A percentile compares a stretch with the other conserved stretches of the same genome.
These are phyloP conservation scores for Amorphotheca resinae DNA, from an alignment of 495 filamentous ascomycete species.

Conservation along the genomic window DNA sequence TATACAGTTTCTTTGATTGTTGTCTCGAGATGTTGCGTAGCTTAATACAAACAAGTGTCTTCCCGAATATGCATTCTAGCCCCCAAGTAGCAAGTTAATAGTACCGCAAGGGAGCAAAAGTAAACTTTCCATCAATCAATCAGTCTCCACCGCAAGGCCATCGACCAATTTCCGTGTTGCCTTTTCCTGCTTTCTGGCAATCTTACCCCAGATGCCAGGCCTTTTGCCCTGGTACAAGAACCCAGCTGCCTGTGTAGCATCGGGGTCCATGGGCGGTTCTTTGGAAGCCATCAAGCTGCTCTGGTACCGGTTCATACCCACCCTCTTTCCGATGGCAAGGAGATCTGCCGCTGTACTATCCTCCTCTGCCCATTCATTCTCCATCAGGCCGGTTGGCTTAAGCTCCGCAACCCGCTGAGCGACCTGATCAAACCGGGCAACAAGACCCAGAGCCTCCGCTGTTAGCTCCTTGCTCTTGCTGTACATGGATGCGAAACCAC, in stretches of 20 bases:
- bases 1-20: too few relatives aligned
- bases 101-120: too few relatives aligned
- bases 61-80: too few relatives aligned
- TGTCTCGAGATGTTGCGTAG: too few relatives aligned
- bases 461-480: constrained; percentile 1
- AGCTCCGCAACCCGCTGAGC: constrained; percentile 3
- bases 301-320: constrained; percentile 9
- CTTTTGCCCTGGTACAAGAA: constrained; percentile 1
- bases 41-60: too few relatives aligned
- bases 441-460: constrained; percentile 1
- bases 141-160: constrained; percentile 13
- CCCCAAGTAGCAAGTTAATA: too few relatives aligned
- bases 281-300: not conserved
- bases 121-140: too few relatives aligned
- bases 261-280: constrained; percentile 1
- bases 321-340: constrained; percentile 24
- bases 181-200: constrained; percentile 25
- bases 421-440: constrained; percentile 10
- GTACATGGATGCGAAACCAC: constrained; percentile 7
- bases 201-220: constrained; percentile 16
- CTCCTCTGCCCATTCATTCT: constrained; percentile 18
- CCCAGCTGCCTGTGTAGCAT: not conserved
- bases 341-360: constrained; percentile 21
- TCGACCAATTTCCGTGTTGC: constrained; percentile 25
- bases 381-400: constrained; percentile 7